Evolutionary conservation across 2,329 filamentous ascomycete genomes (phyloP).

Genomic region (Herpotrichia juniperi): DNA sequence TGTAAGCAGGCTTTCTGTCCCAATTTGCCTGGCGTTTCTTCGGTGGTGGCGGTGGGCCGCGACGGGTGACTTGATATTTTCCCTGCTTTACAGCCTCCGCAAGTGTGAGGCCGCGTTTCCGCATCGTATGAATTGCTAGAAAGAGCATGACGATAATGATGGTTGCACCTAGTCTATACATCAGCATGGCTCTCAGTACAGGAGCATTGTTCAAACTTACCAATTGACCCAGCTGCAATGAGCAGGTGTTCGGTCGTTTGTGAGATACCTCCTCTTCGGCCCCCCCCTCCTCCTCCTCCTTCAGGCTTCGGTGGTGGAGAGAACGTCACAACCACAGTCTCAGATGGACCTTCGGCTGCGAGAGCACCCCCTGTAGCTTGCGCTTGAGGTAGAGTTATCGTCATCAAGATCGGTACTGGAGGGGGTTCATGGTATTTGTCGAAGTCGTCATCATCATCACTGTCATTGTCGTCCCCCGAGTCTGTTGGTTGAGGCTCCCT

Average conservation of each 20-base stretch:
- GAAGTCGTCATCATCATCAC: slow-evolving; percentile 21
- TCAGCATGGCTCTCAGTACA: slow-evolving; percentile 17
- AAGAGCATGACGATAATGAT: slow-evolving; percentile 46
- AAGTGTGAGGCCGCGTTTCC: slow-evolving; percentile 44
- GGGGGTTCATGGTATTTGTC: slow-evolving; percentile 1
- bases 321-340: slow-evolving; percentile 32
- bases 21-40: slow-evolving; percentile 20
- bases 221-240: slow-evolving; percentile 49
- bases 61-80: slow-evolving; percentile 27
- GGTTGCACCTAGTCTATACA: slow-evolving; percentile 36
- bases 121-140: slow-evolving; percentile 44
- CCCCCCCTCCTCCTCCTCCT: slow-evolving; percentile 16
- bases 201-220: slow-evolving; percentile 20
- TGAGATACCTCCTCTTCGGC: slow-evolving; percentile 36
- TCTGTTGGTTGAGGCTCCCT: slow-evolving; percentile 16
- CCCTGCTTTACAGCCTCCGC: slow-evolving; percentile 31
- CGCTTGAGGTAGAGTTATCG: slow-evolving; percentile 25
- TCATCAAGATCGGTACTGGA: slow-evolving; percentile 25
- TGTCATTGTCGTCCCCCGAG: slow-evolving; percentile 11
- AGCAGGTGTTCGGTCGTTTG: slow-evolving; percentile 47
- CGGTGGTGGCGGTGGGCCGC: slow-evolving; percentile 27
- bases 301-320: slow-evolving; percentile 20
- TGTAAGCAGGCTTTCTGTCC: slow-evolving; percentile 32
- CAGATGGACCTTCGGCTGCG: slow-evolving; percentile 28
- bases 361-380: slow-evolving; percentile 23